These are phyloP conservation scores for Fusarium mangiferae DNA, from an alignment of 2,329 filamentous ascomycete species.

Conservation along the genomic window DNA sequence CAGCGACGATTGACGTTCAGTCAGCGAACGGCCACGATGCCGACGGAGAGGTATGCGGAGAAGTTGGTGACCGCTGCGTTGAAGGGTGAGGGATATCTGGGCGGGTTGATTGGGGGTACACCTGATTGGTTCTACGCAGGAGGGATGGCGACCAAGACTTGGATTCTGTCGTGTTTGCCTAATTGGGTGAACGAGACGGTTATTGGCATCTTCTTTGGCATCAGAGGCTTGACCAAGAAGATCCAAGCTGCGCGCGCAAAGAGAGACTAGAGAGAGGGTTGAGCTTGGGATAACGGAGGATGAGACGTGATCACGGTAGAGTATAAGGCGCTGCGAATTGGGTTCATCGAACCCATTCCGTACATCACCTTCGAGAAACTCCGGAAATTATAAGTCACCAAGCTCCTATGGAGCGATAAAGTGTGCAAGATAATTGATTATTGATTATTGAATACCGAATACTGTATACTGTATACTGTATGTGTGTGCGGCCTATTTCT, in stretches of 20 bases:
- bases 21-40: slow-evolving; percentile 59
- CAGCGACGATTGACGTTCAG: slow-evolving; percentile 58
- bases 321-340: background rate
- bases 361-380: background rate
- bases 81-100: slow-evolving; percentile 50
- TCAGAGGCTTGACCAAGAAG: slow-evolving; percentile 39
- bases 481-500: background rate
- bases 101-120: slow-evolving; percentile 47
- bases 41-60: slow-evolving; percentile 56
- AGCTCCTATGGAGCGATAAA: background rate
- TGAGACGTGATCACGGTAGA: background rate
- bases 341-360: too few species aligned
- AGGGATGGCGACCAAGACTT: slow-evolving; percentile 45
- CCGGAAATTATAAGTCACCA: background rate
- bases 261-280: slow-evolving; percentile 16
- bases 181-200: slow-evolving; percentile 45
- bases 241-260: slow-evolving; percentile 42
- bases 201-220: slow-evolving; percentile 45
- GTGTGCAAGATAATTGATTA: background rate
- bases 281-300: background rate
- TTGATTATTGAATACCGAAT: too few species aligned
- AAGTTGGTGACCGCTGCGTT: slow-evolving; percentile 57
- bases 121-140: slow-evolving; percentile 51
- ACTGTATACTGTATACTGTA: background rate
- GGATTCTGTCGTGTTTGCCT: slow-evolving; percentile 43